These are phyloP conservation scores for Musa beccarii DNA, from an alignment of 176 grass and related monocot species.

Conservation along the genomic window DNA sequence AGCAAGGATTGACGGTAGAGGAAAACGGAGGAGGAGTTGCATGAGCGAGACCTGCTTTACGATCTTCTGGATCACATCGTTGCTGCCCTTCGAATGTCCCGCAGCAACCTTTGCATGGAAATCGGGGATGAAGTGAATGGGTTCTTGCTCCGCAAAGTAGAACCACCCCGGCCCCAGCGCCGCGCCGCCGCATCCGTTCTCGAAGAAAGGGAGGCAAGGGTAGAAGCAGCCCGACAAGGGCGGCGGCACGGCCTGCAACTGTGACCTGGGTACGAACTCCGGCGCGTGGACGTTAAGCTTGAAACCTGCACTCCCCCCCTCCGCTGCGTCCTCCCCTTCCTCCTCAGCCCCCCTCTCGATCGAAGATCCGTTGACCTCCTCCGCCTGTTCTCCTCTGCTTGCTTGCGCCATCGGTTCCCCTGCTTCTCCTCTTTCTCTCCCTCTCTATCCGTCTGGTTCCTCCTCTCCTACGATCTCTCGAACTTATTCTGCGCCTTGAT, in stretches of 20 bases:
- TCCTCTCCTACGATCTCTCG: neutral
- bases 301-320: slow-evolving; percentile 14
- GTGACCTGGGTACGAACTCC: slow-evolving; percentile 62
- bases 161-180: slow-evolving; percentile 35
- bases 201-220: slow-evolving; percentile 42
- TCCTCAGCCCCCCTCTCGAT: neutral
- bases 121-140: slow-evolving; percentile 53
- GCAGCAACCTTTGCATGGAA: slow-evolving; percentile 31
- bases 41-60: slow-evolving; percentile 44
- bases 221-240: slow-evolving; percentile 34
- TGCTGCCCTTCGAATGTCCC: slow-evolving; percentile 18
- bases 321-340: neutral
- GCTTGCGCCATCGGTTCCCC: neutral
- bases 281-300: slow-evolving; percentile 62
- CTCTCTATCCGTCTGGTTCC: neutral
- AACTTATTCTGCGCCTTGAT: no score
- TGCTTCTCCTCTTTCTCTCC: neutral
- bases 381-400: neutral
- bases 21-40: neutral
- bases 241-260: neutral
- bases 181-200: neutral
- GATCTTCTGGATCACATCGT: slow-evolving; percentile 51
- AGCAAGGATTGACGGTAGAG: neutral
- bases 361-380: neutral
- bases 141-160: slow-evolving; percentile 54